These are phyloP conservation scores for Buddleja alternifolia DNA, from an alignment of 257 asterid species.

Conservation along the genomic window DNA sequence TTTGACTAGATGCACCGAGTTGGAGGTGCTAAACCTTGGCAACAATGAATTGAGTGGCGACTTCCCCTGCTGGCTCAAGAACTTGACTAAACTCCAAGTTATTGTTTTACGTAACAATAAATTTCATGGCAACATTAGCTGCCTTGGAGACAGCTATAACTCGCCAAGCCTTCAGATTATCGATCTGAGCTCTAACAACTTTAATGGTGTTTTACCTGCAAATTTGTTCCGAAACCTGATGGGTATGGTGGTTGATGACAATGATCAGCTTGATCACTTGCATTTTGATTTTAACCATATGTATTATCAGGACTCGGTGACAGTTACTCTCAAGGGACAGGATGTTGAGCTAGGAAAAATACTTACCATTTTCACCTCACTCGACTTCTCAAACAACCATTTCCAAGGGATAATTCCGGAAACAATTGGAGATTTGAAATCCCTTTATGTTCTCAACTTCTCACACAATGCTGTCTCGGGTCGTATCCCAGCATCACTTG, in stretches of 20 bases:
- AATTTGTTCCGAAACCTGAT: constrained; percentile 28
- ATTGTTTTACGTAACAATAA: constrained; percentile 38
- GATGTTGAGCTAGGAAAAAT: constrained; percentile 47
- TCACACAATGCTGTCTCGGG: constrained; percentile 45
- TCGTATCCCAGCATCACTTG: constrained; percentile 41
- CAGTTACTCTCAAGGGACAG: constrained; percentile 44
- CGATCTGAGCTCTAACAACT: constrained; percentile 44
- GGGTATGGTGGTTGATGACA: constrained; percentile 31
- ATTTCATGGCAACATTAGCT: constrained; percentile 41
- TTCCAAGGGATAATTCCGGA: constrained; percentile 47
- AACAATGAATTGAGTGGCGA: constrained; percentile 39
- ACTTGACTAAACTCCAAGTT: constrained; percentile 32
- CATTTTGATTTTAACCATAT: background rate
- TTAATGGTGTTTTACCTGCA: constrained; percentile 36
- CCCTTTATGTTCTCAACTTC: constrained; percentile 44
- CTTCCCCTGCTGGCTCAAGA: constrained; percentile 50
- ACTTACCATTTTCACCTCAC: constrained; percentile 38
- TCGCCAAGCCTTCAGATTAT: constrained; percentile 46
- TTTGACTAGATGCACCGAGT: constrained; percentile 38
- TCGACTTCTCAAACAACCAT: constrained; percentile 55
- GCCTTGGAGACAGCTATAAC: constrained; percentile 16
- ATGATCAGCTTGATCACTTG: constrained; percentile 28
- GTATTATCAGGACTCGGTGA: constrained; percentile 51
- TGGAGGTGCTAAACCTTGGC: constrained; percentile 52
- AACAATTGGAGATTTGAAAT: constrained; percentile 32